Evolutionary conservation across 2,329 filamentous ascomycete genomes (phyloP), one percentile per base, ranked within the genome.

Genomic region (Lecanicillium sp.): DNA sequence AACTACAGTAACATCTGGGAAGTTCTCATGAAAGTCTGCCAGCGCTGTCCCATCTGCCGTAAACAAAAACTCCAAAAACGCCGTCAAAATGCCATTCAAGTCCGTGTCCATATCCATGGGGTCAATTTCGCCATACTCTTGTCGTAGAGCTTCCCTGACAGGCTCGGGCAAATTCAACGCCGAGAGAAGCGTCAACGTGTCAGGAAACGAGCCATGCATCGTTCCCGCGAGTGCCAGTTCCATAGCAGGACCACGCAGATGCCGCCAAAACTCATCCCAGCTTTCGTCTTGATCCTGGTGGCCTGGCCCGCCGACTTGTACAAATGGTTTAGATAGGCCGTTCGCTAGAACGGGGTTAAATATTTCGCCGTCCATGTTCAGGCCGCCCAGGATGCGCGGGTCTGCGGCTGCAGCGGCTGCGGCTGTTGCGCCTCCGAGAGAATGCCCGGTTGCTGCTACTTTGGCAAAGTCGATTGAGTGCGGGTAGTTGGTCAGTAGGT

Each of bases 321-420:
- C 11, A 27, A 54, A 50, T 1, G 54, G 52, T 14, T 40, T 38
- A n/a, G 45, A 41, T 5, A 54, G 36, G 0, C 52, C 52, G 7
- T 20, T 22, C 14, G 48, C 40, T 4, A 41, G 40, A 9, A 49
- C 48, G 11, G 47, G 45, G 9, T 44, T 47, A 12, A 43, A 49
- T 2, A 60, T 36, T 1, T 33, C 25, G n/a, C 65, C 64, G 42
- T 67, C 64, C 13, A 65, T 34, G 43, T 64, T 54, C 3, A 64
- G 41, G 30, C 58, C 61, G 6, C 50, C 62, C 3, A 48, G 40
- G 40, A 65, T 50, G 14, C 60, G 52, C 1, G 40, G 33, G 33
- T 63, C 60, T 4, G 41, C 33, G 17, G 49, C 40, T 38, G 57
- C 49, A 9, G 51, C 50, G 6, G 49, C 48, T 5, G 56, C 55